Base-by-base conservation (phyloP, 257 asterid species). In the Gynochthodes officinalis region DNA sequence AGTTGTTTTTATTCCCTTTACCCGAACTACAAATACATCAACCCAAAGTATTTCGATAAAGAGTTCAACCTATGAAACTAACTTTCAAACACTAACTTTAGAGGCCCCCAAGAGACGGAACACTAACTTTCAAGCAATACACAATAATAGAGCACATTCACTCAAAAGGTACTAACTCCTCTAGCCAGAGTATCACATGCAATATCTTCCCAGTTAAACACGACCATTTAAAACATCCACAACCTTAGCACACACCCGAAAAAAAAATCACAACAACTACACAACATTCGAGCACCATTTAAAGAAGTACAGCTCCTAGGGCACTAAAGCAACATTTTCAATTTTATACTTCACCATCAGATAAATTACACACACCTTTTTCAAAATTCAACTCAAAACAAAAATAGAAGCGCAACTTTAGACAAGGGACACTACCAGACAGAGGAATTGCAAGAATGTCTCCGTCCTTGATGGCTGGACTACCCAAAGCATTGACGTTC, bases 391-490 rank as follows among this genome's bases (percentile, higher is more conserved):
- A 59, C 5, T 28, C 11, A 6, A 48, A 58, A 25, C 2, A 28
- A 23, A 46, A 27, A 15, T 18, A 33, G 43, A 15, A 25, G 10
- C 42, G 16, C 48, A 7, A 33, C 0, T 21, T 42, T 14, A 15
- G 5, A 32, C 0, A 42, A 53, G 54, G 49, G 54, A 30, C 40
- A 71, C 18, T 77, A 93, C 96, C 98, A 25, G 97, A 87, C 67
- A 93, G 72, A 0, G 99, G 99, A 75, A 95, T 87, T 0, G 98
- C 90, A 52, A 92, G 92, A 86, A 95, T 92, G 73, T 95, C 99
- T 0, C 90, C 99, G 4, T 84, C 97, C 73, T 72, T 81, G 74
- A 92, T 84, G 32, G 88, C 89, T 2, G 87, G 85, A 67, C 73
- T 75, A 6, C 91, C 95, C 78, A 95, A 64, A 37, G 91, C 82